Evolutionary conservation across 2,329 filamentous ascomycete species (phyloP), one percentile per base, ranked within the genome.

Genomic region (Nemania diffusa): DNA sequence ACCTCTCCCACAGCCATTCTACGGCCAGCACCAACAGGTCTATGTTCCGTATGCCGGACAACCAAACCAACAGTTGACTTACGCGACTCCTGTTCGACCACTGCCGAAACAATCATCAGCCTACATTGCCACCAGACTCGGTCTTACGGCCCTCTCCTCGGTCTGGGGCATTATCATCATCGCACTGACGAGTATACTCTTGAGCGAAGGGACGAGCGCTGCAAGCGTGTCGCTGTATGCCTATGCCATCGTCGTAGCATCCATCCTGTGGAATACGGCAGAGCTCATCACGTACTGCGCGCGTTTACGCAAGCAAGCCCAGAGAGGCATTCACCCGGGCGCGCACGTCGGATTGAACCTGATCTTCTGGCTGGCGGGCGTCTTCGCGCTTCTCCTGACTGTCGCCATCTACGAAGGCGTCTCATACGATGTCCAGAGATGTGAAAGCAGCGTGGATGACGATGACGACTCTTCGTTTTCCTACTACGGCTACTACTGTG

Each of bases 281-380:
- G 75, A 77, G 65, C 65, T 78, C 15, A 73, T 76, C 64, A 77
- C 75, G 1, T 76, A 71, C 61, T 72, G 57, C 26, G 70, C 72
- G 3, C 73, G 75, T 2, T 7, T 72, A 59, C 73, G 73, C 20
- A 72, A 65, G 53, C 37, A 72, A 13, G 34, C 58, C 1, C 73
- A 74, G 32, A 73, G 75, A 13, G 76, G 75, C 11, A 76, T 78
- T n/a, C 76, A 77, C 51, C 75, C 76, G 1, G 75, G 76, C 20
- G 76, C 76, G 3, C 75, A 78, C 44, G 74, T 78, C 1, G 76
- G 68, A 8, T 29, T 76, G 57, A 73, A 77, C 44, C 69, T 78
- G 9, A 53, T 70, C 46, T 68, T 77, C 57, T 78, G 75, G 74
- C 65, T 78, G 26, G 69, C 60, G 40, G 72, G 72, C 59, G 59